A percentile compares a stretch with the other conserved stretches of the same genome.
phyloP scores from a whole-genome alignment of 2,329 filamentous ascomycete species.

The Ramularia endophylla region DNA sequence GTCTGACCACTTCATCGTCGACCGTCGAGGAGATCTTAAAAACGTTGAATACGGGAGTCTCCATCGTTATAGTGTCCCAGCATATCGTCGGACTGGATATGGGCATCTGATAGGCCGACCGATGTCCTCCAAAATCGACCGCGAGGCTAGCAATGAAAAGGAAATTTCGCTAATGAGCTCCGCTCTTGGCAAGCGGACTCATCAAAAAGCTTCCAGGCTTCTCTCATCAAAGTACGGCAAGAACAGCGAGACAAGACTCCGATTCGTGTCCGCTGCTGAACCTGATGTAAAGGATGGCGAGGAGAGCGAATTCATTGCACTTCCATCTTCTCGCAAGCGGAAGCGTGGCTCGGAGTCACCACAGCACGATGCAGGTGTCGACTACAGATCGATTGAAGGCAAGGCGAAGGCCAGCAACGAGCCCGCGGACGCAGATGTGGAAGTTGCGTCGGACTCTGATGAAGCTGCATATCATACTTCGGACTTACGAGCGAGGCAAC shows the following conservation, averaged over 20 bases:
- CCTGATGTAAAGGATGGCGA: constrained; percentile 1
- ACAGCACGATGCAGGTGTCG: constrained; percentile 17
- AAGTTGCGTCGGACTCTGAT: constrained; percentile 28
- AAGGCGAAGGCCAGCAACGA: constrained; percentile 20
- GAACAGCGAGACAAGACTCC: constrained; percentile 3
- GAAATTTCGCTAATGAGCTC: constrained; percentile 6
- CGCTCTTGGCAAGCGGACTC: not conserved
- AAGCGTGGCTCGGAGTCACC: constrained; percentile 15
- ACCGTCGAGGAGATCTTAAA: constrained; percentile 69
- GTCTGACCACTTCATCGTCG: constrained; percentile 52
- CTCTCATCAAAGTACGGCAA: constrained; percentile 13
- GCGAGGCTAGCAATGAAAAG: constrained; percentile 51
- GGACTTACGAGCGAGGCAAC: constrained; percentile 38
- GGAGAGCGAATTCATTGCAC: constrained; percentile 15
- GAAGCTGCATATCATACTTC: constrained; percentile 4
- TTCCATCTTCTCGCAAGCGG: constrained; percentile 14
- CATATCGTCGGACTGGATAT: constrained; percentile 62
- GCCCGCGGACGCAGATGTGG: constrained; percentile 33
- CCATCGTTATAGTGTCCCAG: constrained; percentile 65
- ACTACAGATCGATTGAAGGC: constrained; percentile 37
- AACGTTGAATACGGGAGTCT: constrained; percentile 69
- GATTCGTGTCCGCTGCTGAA: constrained; percentile 7
- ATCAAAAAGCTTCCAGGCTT: constrained; percentile 4
- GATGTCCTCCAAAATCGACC: constrained; percentile 59
- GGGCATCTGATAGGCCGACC: constrained; percentile 66